Evolutionary conservation across 495 filamentous ascomycete genomes (phyloP).

Genomic region (Halenospora varia): DNA sequence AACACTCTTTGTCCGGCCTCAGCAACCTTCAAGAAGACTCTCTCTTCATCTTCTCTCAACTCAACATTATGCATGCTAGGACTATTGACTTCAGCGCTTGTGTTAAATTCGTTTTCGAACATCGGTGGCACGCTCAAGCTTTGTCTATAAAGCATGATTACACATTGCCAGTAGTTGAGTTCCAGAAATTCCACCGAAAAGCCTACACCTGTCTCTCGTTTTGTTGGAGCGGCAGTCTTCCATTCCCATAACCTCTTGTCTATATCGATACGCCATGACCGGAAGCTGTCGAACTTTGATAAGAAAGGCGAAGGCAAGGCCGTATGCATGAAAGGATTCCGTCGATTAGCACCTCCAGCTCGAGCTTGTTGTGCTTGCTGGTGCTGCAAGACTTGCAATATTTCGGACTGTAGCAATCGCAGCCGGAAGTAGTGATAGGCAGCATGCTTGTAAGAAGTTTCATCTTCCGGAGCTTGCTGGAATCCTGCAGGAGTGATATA

Average conservation of each 20-base stretch:
- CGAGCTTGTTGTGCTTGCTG: constrained; percentile 70
- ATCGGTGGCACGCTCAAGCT: constrained; percentile 82
- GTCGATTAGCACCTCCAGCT: constrained; percentile 48
- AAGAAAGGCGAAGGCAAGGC: constrained; percentile 83
- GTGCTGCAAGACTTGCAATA: constrained; percentile 88
- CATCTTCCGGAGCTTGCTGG: constrained; percentile 41
- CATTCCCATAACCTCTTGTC: constrained; percentile 80
- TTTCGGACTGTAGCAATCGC: constrained; percentile 90
- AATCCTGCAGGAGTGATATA: constrained; percentile 88
- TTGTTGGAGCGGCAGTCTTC: constrained; percentile 76
- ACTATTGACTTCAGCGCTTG: constrained; percentile 62
- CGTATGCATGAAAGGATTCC: constrained; percentile 71
- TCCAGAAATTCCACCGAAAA: constrained; percentile 87
- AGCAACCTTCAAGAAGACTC: constrained; percentile 87
- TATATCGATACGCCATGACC: constrained; percentile 84
- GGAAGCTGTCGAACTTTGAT: constrained; percentile 76
- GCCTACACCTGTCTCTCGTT: constrained; percentile 73
- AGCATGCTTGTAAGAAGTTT: constrained; percentile 81
- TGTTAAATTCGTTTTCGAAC: constrained; percentile 73
- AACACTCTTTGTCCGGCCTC: constrained; percentile 92
- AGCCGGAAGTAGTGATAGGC: constrained; percentile 89
- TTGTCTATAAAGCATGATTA: constrained; percentile 93
- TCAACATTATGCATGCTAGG: constrained; percentile 48
- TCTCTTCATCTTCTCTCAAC: constrained; percentile 77
- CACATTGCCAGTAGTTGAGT: constrained; percentile 96